Evolutionary conservation across 768 basidiomycete species (phyloP), one percentile per base, ranked within the genome.

Genomic region (Paxillus rubicundulus): DNA sequence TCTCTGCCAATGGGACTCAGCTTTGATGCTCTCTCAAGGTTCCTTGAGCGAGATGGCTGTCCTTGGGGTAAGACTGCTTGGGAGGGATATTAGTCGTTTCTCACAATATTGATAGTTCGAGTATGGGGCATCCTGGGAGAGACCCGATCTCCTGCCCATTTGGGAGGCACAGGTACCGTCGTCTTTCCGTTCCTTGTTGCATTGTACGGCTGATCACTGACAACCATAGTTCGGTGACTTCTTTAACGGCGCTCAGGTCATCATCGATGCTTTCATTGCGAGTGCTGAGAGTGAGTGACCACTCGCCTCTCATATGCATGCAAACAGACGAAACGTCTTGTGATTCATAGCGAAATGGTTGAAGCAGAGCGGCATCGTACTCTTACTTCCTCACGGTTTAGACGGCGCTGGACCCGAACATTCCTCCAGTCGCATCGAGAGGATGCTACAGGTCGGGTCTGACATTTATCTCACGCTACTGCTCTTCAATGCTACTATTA

Each of bases 381-480:
- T 97, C 52, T 80, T 92, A 42, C 76, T 97, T 0, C 93, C 93
- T 21, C 93, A 97, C 55, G 93, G 94, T 14, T 75, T 92, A 14
- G 92, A 97, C 59, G 93, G 93, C 27, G 92, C 93, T 14, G 93
- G 94, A 2, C 93, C 93, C 0, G 93, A 97, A 65, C 93, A 97
- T 64, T 96, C 92, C 1, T 92, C 90, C 0, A 87, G 84, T 45
- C 82, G 93, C 14, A 76, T 96, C 38, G 93, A 97, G 64, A 78
- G 93, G 34, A 89, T 92, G 84, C 74, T 96, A n/a, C 93, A 93
- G 77, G 90, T 88, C 50, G 50, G 65, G 44, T 32, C n/a, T 49
- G 12, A 28, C 20, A 6, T 17, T 14, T 27, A 24, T 9, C 13
- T 9, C 1, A 4, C 43, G 20, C n/a, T 5, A 9, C 4, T 39